A percentile compares a stretch with the other conserved stretches of the same genome.
Conservation (phyloP, 2,329 filamentous ascomycete genomes). For the Venturia aucupariae region DNA sequence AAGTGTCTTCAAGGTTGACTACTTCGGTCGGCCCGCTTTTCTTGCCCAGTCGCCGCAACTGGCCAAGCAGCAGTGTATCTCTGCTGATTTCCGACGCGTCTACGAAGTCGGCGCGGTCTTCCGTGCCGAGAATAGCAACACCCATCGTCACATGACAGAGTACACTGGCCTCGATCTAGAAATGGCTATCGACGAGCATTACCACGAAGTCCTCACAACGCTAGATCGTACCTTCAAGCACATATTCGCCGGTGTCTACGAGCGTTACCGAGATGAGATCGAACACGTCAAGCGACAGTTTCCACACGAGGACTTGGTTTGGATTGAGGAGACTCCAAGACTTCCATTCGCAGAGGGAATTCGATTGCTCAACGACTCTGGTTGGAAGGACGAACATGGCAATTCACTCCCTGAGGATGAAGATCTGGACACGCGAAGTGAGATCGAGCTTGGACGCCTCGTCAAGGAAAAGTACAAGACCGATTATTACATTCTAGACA, state of each 20-base stretch:
- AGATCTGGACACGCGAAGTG: slow-evolving; percentile 75
- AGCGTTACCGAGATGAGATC: slow-evolving; percentile 60
- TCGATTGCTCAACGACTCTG: slow-evolving; percentile 68
- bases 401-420: slow-evolving; percentile 61
- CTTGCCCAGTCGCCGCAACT: slow-evolving; percentile 86
- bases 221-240: slow-evolving; percentile 75
- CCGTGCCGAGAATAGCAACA: slow-evolving; percentile 91
- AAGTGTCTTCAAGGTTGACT: slow-evolving; percentile 84
- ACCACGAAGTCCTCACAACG: slow-evolving; percentile 73
- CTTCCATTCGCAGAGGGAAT: slow-evolving; percentile 74
- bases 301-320: slow-evolving; percentile 77
- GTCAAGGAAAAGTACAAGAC: slow-evolving; percentile 80
- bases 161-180: slow-evolving; percentile 90
- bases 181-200: slow-evolving; percentile 83
- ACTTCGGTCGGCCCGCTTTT: slow-evolving; percentile 81
- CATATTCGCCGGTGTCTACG: slow-evolving; percentile 65
- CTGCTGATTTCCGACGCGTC: slow-evolving; percentile 78
- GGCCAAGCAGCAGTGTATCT: slow-evolving; percentile 87
- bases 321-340: slow-evolving; percentile 75
- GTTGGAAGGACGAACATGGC: slow-evolving; percentile 69
- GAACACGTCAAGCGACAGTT: slow-evolving; percentile 74
- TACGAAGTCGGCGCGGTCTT: slow-evolving; percentile 89
- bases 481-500: slow-evolving; percentile 91
- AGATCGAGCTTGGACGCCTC: slow-evolving; percentile 75
- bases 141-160: slow-evolving; percentile 86